Conservation (phyloP, 768 basidiomycete species). For the Cystobasidium ongulense region DNA sequence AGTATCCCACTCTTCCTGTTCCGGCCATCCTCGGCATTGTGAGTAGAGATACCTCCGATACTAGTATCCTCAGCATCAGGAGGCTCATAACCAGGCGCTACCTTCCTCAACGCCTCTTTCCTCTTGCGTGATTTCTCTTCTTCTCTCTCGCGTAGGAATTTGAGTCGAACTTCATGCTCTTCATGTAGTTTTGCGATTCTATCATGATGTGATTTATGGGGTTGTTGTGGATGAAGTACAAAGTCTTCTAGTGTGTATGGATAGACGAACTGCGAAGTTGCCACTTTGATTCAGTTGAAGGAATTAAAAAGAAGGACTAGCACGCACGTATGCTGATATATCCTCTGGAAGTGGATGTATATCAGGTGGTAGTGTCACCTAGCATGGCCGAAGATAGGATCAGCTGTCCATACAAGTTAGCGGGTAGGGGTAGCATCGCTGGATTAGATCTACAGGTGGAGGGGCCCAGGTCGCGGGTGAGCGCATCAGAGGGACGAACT, state of each 20-base stretch:
- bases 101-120: conserved; percentile 61
- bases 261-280: conserved; percentile 69
- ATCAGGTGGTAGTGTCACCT: conserved; percentile 81
- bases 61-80: conserved; percentile 44
- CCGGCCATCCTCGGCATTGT: conserved; percentile 37
- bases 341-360: conserved; percentile 91
- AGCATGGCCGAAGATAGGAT: neutral
- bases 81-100: conserved; percentile 80
- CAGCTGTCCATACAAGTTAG: too few relatives aligned
- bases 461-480: conserved; percentile 84
- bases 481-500: conserved; percentile 71
- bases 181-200: conserved; percentile 56
- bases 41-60: conserved; percentile 14
- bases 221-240: conserved; percentile 64
- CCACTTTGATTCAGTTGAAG: conserved; percentile 11
- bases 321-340: conserved; percentile 72
- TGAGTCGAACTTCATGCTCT: conserved; percentile 60
- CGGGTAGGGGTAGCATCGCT: conserved; percentile 35
- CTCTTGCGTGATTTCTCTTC: conserved; percentile 51
- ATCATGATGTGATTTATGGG: conserved; percentile 47
- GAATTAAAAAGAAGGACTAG: neutral
- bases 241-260: conserved; percentile 89
- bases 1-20: conserved; percentile 40
- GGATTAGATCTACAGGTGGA: conserved; percentile 53
- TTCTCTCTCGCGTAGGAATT: conserved; percentile 61